Percentiles rank a stretch among this genome's conserved stretches.
Conservation (phyloP, 2,329 filamentous ascomycete species). For the Trichoderma harzianum region DNA sequence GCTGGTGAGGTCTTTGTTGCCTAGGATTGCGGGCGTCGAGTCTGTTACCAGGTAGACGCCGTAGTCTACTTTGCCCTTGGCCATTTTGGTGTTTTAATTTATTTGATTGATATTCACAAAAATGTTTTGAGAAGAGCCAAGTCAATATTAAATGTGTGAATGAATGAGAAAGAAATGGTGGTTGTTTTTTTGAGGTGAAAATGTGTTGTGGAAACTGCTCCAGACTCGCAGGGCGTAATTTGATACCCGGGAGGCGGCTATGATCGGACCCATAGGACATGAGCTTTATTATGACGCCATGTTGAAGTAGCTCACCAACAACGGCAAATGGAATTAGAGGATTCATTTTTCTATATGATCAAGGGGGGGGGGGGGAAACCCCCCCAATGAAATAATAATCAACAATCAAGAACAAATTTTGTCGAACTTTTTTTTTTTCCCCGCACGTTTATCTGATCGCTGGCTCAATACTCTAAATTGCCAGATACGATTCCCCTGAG, state of each 20-base stretch:
- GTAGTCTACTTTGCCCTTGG: slow-evolving; percentile 57
- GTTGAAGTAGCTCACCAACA: neutral
- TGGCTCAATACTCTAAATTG: neutral
- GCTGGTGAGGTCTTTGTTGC: slow-evolving; percentile 62
- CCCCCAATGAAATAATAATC: neutral
- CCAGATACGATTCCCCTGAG: neutral
- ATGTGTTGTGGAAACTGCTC: neutral
- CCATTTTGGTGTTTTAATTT: slow-evolving; percentile 7
- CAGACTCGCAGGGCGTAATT: neutral
- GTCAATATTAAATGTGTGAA: neutral
- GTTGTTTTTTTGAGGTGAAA: neutral
- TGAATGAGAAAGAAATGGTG: neutral
- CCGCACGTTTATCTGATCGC: neutral
- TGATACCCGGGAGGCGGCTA: slow-evolving; percentile 10
- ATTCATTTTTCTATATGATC: neutral
- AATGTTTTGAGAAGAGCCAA: neutral
- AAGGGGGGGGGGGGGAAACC: too few relatives aligned
- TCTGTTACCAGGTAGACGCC: slow-evolving; percentile 90
- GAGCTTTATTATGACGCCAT: slow-evolving; percentile 5
- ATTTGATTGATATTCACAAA: neutral
- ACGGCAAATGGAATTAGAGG: neutral
- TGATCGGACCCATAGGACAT: neutral
- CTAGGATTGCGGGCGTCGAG: slow-evolving; percentile 81
- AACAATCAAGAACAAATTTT: too few relatives aligned
- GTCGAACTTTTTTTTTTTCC: too few relatives aligned